Conservation (phyloP, 1,139 yeast genomes). For the Yamadazyma conglobata region DNA sequence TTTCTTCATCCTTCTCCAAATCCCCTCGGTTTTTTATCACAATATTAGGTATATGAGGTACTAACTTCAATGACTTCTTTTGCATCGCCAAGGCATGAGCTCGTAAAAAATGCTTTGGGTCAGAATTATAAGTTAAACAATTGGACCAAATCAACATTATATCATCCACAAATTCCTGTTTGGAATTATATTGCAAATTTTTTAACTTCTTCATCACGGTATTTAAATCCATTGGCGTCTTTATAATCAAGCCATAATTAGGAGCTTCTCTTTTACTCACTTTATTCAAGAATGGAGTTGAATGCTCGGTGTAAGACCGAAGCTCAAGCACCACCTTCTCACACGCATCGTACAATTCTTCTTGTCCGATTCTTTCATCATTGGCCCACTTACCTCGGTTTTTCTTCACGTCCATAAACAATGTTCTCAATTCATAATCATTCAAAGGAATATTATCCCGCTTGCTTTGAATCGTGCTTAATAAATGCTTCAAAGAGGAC, state of each 20-base stretch:
- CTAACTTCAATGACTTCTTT: conserved; percentile 70
- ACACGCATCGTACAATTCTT: conserved; percentile 94
- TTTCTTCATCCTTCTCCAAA: conserved; percentile 72
- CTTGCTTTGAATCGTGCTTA: conserved; percentile 72
- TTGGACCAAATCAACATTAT: conserved; percentile 93
- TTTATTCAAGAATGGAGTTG: conserved; percentile 90
- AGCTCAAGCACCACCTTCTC: conserved; percentile 90
- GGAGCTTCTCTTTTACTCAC: conserved; percentile 98
- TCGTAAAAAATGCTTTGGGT: conserved; percentile 87
- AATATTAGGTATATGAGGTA: conserved; percentile 87
- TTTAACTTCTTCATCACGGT: conserved; percentile 91
- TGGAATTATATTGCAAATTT: conserved; percentile 73
- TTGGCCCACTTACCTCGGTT: conserved; percentile 97
- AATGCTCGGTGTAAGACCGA: conserved; percentile 91
- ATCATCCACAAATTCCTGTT: conserved; percentile 88
- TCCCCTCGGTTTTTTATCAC: conserved; percentile 77
- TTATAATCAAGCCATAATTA: conserved; percentile 84
- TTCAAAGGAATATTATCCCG: conserved; percentile 71
- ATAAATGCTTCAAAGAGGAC: conserved; percentile 78
- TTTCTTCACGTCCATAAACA: conserved; percentile 89
- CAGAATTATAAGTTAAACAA: conserved; percentile 89
- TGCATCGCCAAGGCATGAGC: conserved; percentile 97
- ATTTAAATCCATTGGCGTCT: conserved; percentile 94
- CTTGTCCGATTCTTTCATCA: conserved; percentile 93
- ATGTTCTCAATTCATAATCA: conserved; percentile 80